Evolutionary conservation across 2,329 filamentous ascomycete genomes (phyloP).

Genomic region (Trichocomaceae sp.): DNA sequence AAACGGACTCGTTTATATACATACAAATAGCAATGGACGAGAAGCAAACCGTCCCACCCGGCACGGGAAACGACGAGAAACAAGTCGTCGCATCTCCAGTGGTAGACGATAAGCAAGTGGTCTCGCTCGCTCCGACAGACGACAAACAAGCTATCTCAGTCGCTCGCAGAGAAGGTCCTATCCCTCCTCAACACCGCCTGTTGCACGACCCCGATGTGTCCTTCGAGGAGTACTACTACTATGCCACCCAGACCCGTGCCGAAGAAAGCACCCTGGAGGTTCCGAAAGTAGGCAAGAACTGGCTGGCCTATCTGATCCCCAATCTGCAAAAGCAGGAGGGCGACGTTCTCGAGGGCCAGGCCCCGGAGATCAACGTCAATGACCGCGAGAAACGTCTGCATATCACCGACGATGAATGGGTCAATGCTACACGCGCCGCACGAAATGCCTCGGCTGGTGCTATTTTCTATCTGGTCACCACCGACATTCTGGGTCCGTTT

Average conservation of each 20-base stretch:
- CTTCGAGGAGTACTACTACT: conserved; percentile 9
- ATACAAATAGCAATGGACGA: neutral
- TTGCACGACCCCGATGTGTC: conserved; percentile 2
- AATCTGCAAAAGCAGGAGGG: neutral
- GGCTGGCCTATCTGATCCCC: neutral
- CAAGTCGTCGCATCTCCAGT: neutral
- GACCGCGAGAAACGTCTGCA: neutral
- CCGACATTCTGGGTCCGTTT: conserved; percentile 43
- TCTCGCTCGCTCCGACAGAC: neutral
- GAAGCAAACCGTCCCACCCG: neutral
- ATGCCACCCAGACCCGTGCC: neutral
- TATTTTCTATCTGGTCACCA: conserved; percentile 46
- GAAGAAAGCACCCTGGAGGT: neutral
- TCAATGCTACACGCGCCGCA: conserved; percentile 31
- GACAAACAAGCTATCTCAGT: neutral
- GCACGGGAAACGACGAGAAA: neutral
- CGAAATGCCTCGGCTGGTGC: conserved; percentile 43
- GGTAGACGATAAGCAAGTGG: neutral
- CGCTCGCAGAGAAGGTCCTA: neutral
- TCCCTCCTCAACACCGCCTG: neutral
- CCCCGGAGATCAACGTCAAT: neutral
- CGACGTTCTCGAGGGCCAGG: too few relatives aligned
- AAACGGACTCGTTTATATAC: neutral
- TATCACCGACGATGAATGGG: neutral
- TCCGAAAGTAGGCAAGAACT: neutral